Evolutionary conservation across 1,284 basidiomycete genomes (phyloP), one percentile per base, ranked within the genome.

Genomic region (Cryptococcus sp.): DNA sequence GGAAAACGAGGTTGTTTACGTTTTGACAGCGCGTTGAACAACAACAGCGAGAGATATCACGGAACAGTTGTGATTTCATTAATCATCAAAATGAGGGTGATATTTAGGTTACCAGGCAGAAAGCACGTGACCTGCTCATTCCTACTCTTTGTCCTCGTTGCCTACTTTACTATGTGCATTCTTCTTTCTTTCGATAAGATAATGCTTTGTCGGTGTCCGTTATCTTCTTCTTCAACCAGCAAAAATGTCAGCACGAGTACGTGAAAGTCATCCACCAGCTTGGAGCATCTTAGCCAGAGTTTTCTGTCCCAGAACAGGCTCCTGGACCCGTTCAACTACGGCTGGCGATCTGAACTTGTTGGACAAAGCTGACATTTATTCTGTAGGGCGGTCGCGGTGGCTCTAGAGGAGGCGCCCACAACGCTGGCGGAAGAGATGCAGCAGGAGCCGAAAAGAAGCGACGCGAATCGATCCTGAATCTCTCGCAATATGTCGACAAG

Each of bases 391-490:
- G 64, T 47, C 71, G 76, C 51, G 76, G 75, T 13, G 68, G 72
- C 15, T 47, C 63, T 39, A 63, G 78, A 52, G 75, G 70, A 38
- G 70, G 72, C n/a, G 71, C 68, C 11, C 63, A 60, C 20, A 22
- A 45, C 25, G 62, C 61, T 22, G 70, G 65, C n/a, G 61, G 60
- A 10, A 53, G 55, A 5, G 60, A 61, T 16, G 39, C 61, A 47
- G 69, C 67, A 17, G 30, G 30, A 35, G 30, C 30, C 2, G 91
- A 93, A 66, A 92, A 92, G 77, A 91, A 92, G 51, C 93, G 91
- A 78, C 86, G 91, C 51, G 95, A 99, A 79, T 91, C 91, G 35
- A 98, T 99, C 78, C 85, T 99, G 30, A 94, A 98, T 79, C 85
- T 99, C 43, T 86, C 90, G 58, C 94, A 95, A 77, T 98, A 96